phyloP scores from a whole-genome alignment of 306 rosid genomes.

The Gynostemma pentaphyllum region DNA sequence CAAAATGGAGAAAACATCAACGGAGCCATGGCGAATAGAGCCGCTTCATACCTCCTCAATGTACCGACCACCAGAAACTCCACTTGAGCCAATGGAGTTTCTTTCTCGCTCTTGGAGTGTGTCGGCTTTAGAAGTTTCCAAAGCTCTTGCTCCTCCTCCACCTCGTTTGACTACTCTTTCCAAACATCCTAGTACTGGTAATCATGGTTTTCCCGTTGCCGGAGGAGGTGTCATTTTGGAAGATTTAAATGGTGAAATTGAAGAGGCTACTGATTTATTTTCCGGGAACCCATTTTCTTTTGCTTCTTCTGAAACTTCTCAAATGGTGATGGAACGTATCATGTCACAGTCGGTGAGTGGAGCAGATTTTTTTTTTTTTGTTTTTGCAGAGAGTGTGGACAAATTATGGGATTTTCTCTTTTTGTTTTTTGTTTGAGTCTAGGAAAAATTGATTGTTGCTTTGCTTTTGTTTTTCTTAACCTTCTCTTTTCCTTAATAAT shows the following conservation, averaged over 20 bases:
- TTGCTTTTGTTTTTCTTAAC: background rate
- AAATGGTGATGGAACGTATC: slow-evolving; percentile 87
- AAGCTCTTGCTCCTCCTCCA: slow-evolving; percentile 59
- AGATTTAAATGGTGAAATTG: slow-evolving; percentile 47
- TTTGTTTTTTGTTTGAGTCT: background rate
- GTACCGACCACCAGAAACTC: slow-evolving; percentile 61
- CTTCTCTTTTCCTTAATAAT: background rate
- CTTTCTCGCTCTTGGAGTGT: slow-evolving; percentile 99
- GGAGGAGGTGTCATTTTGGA: slow-evolving; percentile 34
- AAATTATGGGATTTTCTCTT: slow-evolving; percentile 14
- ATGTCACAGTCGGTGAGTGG: slow-evolving; percentile 86
- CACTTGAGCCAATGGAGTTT: slow-evolving; percentile 91
- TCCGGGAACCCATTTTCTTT: slow-evolving; percentile 84
- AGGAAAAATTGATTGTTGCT: slow-evolving; percentile 8
- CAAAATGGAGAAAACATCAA: slow-evolving; percentile 5
- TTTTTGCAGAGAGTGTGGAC: slow-evolving; percentile 19
- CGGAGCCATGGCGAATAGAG: slow-evolving; percentile 9
- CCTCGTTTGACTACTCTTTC: slow-evolving; percentile 27
- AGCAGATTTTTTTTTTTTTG: background rate
- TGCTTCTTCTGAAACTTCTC: slow-evolving; percentile 87
- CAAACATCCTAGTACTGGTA: slow-evolving; percentile 19
- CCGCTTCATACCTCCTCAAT: background rate
- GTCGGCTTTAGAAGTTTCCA: slow-evolving; percentile 69
- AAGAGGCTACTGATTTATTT: slow-evolving; percentile 30
- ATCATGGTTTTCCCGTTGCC: background rate